Conservation (phyloP, 352 stramenopile species). For the Phytophthora cactorum region DNA sequence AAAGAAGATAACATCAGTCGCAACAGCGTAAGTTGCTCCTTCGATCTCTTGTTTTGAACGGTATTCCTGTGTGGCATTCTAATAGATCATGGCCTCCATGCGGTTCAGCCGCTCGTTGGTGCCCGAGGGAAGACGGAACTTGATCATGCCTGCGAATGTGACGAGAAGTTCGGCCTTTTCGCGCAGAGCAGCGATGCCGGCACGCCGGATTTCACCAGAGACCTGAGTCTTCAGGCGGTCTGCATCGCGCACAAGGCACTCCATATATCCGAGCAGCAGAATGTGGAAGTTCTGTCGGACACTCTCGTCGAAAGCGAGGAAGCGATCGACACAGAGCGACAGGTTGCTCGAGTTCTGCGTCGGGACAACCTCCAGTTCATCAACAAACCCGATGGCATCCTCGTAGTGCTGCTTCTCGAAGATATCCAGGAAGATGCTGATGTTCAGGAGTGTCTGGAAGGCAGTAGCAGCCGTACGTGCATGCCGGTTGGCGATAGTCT, state of each 20-base stretch:
- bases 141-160: slow-evolving; percentile 90
- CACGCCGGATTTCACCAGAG: slow-evolving; percentile 60
- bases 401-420: slow-evolving; percentile 85
- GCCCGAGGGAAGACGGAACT: slow-evolving; percentile 81
- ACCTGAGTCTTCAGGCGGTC: slow-evolving; percentile 78
- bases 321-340: slow-evolving; percentile 79
- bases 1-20: slow-evolving; percentile 22
- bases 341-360: slow-evolving; percentile 68
- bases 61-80: slow-evolving; percentile 21
- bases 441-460: slow-evolving; percentile 88
- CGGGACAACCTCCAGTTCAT: slow-evolving; percentile 77
- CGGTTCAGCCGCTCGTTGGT: slow-evolving; percentile 87
- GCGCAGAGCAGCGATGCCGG: slow-evolving; percentile 55
- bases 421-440: slow-evolving; percentile 87
- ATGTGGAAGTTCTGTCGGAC: slow-evolving; percentile 89
- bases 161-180: slow-evolving; percentile 85
- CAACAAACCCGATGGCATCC: slow-evolving; percentile 85
- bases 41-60: slow-evolving; percentile 2
- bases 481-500: slow-evolving; percentile 74
- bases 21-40: slow-evolving; percentile 11
- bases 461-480: slow-evolving; percentile 70
- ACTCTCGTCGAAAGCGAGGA: slow-evolving; percentile 79
- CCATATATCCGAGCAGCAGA: slow-evolving; percentile 86
- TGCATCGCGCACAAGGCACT: slow-evolving; percentile 86
- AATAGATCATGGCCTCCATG: slow-evolving; percentile 91